Base-by-base conservation (phyloP, 805 yeast genomes). In the Danielia oregonensis region DNA sequence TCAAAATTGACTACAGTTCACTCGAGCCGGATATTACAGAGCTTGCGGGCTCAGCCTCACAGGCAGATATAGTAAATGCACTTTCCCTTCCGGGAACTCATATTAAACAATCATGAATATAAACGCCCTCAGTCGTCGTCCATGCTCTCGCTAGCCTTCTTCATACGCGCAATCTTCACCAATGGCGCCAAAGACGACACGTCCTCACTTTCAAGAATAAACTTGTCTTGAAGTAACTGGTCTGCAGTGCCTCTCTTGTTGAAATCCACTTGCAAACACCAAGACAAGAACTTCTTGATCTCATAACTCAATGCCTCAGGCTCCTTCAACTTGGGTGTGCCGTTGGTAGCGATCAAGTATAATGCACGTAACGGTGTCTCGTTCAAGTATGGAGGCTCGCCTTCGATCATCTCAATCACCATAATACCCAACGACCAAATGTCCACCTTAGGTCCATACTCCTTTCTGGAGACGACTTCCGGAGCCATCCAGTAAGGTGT, bases 401-500 rank as follows among this genome's bases (percentile, higher is more conserved):
- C 96, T 62, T 93, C 98, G 47, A 93, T 86, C 97, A 93, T 91
- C 63, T 93, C 99, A 52, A 93, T 93, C 14, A 86, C 81, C 97
- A 93, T 93, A 46, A 93, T 93, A 46, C 99, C 98, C 43, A 93
- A 65, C 6, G 96, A 87, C 99, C 99, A 93, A 32, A 93, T 82
- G 63, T 93, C 99, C 28, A 93, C 96, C 57, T 93, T 89, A 30
- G 95, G 93, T 23, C 95, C 98, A 55, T 93, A 93, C 54, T 89
- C 96, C 58, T 88, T 89, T 49, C 94, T 78, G 13, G 89, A 79
- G 17, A 93, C 96, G 35, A 93, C 96, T 59, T 93, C 99, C 1
- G 99, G 99, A 0, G 99, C 99, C 99, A 93, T 93, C 99, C 99
- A 93, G 59, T 93, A 93, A 10, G 99, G 98, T 0, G 99, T 93